Percentiles rank a stretch among this genome's conserved stretches.
phyloP scores from a whole-genome alignment of 75 land plant species.

The Sequoiadendron giganteum region DNA sequence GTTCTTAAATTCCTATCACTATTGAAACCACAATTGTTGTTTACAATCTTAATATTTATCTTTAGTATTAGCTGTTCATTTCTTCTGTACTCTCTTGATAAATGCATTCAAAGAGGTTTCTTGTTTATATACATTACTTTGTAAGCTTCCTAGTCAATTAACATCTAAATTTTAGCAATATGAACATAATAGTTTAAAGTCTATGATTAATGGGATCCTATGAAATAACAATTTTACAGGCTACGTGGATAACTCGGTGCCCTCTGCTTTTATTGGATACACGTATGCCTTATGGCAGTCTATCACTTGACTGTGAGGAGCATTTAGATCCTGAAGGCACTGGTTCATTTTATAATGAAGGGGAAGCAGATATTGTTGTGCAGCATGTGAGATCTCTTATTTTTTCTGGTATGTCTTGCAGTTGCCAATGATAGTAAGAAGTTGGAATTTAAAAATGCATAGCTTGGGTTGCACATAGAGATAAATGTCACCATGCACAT shows the following conservation, averaged over 20 bases:
- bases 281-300: conserved; percentile 80
- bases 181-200: not conserved
- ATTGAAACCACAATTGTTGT: not conserved
- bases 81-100: not conserved
- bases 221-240: conserved; percentile 33
- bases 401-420: conserved; percentile 47
- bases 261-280: conserved; percentile 85
- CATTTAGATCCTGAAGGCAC: conserved; percentile 83
- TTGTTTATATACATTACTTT: not conserved
- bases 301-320: conserved; percentile 84
- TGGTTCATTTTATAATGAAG: conserved; percentile 92
- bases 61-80: not conserved
- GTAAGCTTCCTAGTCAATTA: not conserved
- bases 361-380: conserved; percentile 88
- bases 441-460: not conserved
- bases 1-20: not conserved
- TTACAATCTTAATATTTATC: not conserved
- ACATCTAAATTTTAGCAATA: not conserved
- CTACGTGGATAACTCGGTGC: conserved; percentile 65
- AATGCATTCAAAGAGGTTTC: not conserved
- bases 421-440: not conserved
- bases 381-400: conserved; percentile 75
- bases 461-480: not conserved
- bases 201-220: not conserved
- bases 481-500: not conserved